phyloP scores from a whole-genome alignment of 345 rosid species.

The Rubroshorea leprosula region DNA sequence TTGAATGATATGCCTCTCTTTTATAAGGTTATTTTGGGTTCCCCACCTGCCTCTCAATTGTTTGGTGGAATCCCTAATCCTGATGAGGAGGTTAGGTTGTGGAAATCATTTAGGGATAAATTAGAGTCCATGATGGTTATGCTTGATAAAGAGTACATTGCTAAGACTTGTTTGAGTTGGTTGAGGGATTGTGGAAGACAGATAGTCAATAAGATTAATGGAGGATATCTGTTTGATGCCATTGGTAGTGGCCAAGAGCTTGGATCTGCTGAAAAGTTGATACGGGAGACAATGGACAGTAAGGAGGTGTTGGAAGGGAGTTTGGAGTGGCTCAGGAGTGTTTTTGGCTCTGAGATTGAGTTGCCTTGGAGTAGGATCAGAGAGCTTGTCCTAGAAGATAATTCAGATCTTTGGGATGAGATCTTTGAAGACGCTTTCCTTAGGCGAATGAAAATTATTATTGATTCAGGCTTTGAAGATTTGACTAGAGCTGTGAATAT shows the following conservation, averaged over 20 bases:
- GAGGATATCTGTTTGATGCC: constrained; percentile 56
- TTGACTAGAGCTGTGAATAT: constrained; percentile 52
- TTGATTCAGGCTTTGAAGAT: constrained; percentile 59
- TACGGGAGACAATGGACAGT: constrained; percentile 74
- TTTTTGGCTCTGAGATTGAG: constrained; percentile 93
- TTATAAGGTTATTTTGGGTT: constrained; percentile 71
- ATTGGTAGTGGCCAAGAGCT: constrained; percentile 67
- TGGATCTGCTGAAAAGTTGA: constrained; percentile 68
- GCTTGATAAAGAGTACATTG: constrained; percentile 50
- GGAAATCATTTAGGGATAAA: constrained; percentile 80
- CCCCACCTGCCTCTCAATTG: constrained; percentile 92
- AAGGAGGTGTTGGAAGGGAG: constrained; percentile 83
- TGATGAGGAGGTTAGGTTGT: constrained; percentile 79
- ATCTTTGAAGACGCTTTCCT: constrained; percentile 92
- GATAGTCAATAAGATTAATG: constrained; percentile 57
- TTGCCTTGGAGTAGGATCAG: constrained; percentile 91
- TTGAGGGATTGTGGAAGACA: constrained; percentile 63
- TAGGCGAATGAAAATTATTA: constrained; percentile 73
- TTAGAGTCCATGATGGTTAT: constrained; percentile 54
- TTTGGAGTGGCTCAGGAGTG: constrained; percentile 90
- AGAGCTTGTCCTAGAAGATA: constrained; percentile 83
- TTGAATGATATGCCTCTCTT: constrained; percentile 87
- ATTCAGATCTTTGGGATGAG: constrained; percentile 95
- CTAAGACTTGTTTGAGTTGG: constrained; percentile 70
- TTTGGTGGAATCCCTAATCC: constrained; percentile 96